phyloP scores from a whole-genome alignment of 352 stramenopile genomes.

The Phytophthora citricola region DNA sequence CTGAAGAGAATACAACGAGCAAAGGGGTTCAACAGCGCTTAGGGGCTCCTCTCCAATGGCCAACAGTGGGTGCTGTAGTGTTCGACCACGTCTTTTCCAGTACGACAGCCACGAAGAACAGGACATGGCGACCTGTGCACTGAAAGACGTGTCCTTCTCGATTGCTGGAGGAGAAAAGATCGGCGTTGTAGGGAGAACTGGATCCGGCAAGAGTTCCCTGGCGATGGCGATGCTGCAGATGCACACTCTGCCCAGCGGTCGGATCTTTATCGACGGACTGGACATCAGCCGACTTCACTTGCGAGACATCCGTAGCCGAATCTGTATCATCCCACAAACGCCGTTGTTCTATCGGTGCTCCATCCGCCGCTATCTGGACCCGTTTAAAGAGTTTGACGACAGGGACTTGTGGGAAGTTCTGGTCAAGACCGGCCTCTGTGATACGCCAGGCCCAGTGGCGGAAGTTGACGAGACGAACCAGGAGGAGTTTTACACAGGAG shows the following conservation, averaged over 20 bases:
- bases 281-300: constrained; percentile 67
- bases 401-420: constrained; percentile 57
- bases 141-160: constrained; percentile 59
- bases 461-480: constrained; percentile 51
- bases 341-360: constrained; percentile 93
- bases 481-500: constrained; percentile 40
- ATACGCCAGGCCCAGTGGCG: constrained; percentile 72
- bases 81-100: constrained; percentile 87
- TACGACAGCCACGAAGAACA: constrained; percentile 67
- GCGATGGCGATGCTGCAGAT: constrained; percentile 68
- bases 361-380: constrained; percentile 93
- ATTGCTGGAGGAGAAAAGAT: constrained; percentile 58
- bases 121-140: constrained; percentile 40
- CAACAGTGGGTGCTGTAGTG: constrained; percentile 62
- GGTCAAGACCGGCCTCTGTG: constrained; percentile 49
- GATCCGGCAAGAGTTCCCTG: constrained; percentile 63
- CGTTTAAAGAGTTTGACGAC: constrained; percentile 84
- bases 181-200: constrained; percentile 64
- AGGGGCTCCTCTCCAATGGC: constrained; percentile 58
- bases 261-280: constrained; percentile 91
- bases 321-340: constrained; percentile 87
- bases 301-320: constrained; percentile 48
- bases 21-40: constrained; percentile 12
- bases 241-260: constrained; percentile 46
- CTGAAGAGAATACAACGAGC: constrained; percentile 27